Conservation (phyloP, 2,329 filamentous ascomycete genomes). For the Monosporascus sp. region DNA sequence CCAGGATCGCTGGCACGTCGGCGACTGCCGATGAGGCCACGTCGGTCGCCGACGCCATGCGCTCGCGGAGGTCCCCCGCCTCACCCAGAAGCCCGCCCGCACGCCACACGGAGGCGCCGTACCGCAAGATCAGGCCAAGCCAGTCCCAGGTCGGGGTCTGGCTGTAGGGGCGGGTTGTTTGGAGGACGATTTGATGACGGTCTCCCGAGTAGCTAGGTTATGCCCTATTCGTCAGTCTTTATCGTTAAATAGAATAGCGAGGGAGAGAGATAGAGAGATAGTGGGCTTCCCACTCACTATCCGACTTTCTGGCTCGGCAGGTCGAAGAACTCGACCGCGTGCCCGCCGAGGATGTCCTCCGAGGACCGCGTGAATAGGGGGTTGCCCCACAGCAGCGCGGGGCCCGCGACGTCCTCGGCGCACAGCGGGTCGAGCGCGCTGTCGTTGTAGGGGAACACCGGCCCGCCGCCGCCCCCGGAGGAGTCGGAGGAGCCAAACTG, state of each 20-base stretch:
- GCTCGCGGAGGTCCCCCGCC: constrained; percentile 8
- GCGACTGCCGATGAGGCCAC: constrained; percentile 1
- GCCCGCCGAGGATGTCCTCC: constrained; percentile 11
- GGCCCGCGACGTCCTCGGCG: constrained; percentile 21
- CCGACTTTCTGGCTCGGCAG: constrained; percentile 12
- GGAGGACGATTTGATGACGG: not conserved
- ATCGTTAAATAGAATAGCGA: not conserved
- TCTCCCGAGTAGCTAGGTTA: constrained; percentile 9
- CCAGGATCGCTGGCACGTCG: constrained; percentile 10
- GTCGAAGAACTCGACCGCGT: constrained; percentile 14
- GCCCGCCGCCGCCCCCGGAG: not conserved
- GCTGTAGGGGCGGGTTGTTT: constrained; percentile 14
- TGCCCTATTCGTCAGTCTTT: not conserved
- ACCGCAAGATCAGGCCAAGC: constrained; percentile 14
- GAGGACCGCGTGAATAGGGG: constrained; percentile 18
- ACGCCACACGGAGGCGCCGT: constrained; percentile 16
- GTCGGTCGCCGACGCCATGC: not conserved
- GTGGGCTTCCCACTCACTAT: constrained; percentile 13
- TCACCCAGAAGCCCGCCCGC: constrained; percentile 8
- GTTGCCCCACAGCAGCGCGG: constrained; percentile 16
- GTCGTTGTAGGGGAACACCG: constrained; percentile 16
- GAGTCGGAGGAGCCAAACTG: constrained; percentile 5
- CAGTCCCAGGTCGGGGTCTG: constrained; percentile 12
- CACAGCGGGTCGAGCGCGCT: constrained; percentile 13
- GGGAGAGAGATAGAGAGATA: not conserved